phyloP scores from a whole-genome alignment of 805 yeast species.

The Yamadazyma sp. region DNA sequence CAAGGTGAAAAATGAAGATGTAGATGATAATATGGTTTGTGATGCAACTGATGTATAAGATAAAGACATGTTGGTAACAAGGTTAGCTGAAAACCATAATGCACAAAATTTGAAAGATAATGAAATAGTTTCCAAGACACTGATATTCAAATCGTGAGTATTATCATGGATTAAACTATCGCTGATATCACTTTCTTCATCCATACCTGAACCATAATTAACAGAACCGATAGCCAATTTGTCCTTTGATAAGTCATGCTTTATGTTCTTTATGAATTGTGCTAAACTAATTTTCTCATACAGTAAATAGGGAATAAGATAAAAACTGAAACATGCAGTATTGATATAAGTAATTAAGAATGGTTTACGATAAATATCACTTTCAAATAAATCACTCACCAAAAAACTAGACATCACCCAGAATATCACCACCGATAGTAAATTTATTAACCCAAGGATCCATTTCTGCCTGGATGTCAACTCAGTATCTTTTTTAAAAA shows the following conservation, averaged over 20 bases:
- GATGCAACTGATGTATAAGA: constrained; percentile 90
- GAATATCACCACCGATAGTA: constrained; percentile 71
- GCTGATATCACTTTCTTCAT: neutral
- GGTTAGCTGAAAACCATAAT: constrained; percentile 88
- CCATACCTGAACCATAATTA: constrained; percentile 9
- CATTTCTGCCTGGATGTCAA: constrained; percentile 43
- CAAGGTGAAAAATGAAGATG: constrained; percentile 90
- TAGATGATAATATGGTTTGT: constrained; percentile 89
- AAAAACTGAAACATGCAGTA: constrained; percentile 79
- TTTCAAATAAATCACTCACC: constrained; percentile 72
- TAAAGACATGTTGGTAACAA: constrained; percentile 83
- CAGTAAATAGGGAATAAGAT: constrained; percentile 59
- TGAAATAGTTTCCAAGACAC: constrained; percentile 61
- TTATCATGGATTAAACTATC: neutral
- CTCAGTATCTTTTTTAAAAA: constrained; percentile 11
- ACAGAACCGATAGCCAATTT: constrained; percentile 6
- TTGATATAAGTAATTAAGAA: constrained; percentile 89
- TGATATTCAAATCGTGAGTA: constrained; percentile 22
- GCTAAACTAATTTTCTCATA: constrained; percentile 22
- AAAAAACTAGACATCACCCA: constrained; percentile 93
- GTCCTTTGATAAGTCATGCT: constrained; percentile 14
- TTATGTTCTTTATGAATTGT: constrained; percentile 21
- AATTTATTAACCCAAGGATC: constrained; percentile 73
- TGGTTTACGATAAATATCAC: constrained; percentile 76
- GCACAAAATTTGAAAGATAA: constrained; percentile 79